These are phyloP conservation scores for Dictyostelium capitatum DNA, from an alignment of 78 protist genomes.

Conservation along the genomic window DNA sequence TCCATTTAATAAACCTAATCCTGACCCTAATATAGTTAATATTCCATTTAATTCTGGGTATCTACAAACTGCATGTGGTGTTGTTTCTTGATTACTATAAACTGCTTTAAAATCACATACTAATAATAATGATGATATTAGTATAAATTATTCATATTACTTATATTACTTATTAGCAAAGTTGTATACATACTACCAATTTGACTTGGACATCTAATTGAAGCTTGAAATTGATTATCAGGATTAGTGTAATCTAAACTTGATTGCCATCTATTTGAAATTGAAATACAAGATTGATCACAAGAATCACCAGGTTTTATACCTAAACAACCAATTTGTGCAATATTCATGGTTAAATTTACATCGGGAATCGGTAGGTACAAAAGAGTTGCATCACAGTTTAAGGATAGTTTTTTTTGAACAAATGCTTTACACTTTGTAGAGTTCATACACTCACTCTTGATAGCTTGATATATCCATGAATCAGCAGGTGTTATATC, in stretches of 20 bases:
- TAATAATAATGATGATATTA: too few relatives aligned
- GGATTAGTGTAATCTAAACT: slow-evolving; percentile 32
- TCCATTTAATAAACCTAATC: slow-evolving; percentile 47
- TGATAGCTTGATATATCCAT: slow-evolving; percentile 29
- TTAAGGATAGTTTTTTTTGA: slow-evolving; percentile 17
- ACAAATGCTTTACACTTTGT: slow-evolving; percentile 4
- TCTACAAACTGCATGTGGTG: slow-evolving; percentile 77
- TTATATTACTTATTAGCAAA: too few relatives aligned
- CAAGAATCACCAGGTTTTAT: slow-evolving; percentile 64
- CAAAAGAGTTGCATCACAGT: slow-evolving; percentile 63
- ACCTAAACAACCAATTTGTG: slow-evolving; percentile 57
- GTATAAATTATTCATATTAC: too few relatives aligned
- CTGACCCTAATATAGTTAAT: slow-evolving; percentile 35
- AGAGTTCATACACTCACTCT: neutral
- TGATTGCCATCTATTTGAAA: slow-evolving; percentile 50
- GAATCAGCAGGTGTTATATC: slow-evolving; percentile 12
- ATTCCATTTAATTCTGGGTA: slow-evolving; percentile 59
- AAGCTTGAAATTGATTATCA: slow-evolving; percentile 45
- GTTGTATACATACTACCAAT: slow-evolving; percentile 29
- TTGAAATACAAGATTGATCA: slow-evolving; percentile 13
- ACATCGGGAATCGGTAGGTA: slow-evolving; percentile 46
- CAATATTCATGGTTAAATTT: slow-evolving; percentile 41
- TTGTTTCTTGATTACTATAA: slow-evolving; percentile 38
- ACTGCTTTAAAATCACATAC: slow-evolving; percentile 76
- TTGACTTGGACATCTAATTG: slow-evolving; percentile 38